Conservation (phyloP, 805 yeast species). For the Ogataea methylovora region DNA sequence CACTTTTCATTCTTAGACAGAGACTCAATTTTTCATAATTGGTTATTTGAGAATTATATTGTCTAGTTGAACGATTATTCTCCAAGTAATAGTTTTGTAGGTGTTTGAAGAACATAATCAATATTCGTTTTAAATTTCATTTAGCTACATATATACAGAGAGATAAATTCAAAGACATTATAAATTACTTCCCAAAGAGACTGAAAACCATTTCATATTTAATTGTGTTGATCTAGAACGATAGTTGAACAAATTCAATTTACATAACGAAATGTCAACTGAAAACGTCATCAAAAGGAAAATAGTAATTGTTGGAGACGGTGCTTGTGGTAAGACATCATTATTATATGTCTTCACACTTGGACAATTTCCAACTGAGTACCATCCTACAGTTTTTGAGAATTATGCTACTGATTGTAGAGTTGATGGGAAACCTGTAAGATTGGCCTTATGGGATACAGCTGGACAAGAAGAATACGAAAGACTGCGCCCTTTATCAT, state of each 20-base stretch:
- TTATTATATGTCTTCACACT: conserved; percentile 83
- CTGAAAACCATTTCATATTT: neutral
- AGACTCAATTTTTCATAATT: too few relatives aligned
- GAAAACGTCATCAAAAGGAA: conserved; percentile 49
- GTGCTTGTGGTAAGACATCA: conserved; percentile 93
- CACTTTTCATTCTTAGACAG: too few relatives aligned
- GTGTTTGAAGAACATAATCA: too few relatives aligned
- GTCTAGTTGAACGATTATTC: too few relatives aligned
- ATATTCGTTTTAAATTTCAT: too few relatives aligned
- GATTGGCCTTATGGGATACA: conserved; percentile 88
- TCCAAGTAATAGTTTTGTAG: too few relatives aligned
- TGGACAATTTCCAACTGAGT: conserved; percentile 88
- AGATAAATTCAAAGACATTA: too few relatives aligned
- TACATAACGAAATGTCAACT: conserved; percentile 4
- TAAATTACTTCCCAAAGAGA: neutral
- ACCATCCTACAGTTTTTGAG: conserved; percentile 92
- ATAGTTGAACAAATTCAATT: too few relatives aligned
- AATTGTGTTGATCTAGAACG: too few relatives aligned
- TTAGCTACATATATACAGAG: too few relatives aligned
- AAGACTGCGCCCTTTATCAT: conserved; percentile 79
- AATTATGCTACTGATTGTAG: conserved; percentile 91
- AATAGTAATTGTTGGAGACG: conserved; percentile 88
- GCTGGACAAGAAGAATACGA: conserved; percentile 98
- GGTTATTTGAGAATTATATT: too few relatives aligned
- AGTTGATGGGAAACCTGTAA: conserved; percentile 88